phyloP scores from a whole-genome alignment of 2,329 filamentous ascomycete species.

The Talaromyces sp. region DNA sequence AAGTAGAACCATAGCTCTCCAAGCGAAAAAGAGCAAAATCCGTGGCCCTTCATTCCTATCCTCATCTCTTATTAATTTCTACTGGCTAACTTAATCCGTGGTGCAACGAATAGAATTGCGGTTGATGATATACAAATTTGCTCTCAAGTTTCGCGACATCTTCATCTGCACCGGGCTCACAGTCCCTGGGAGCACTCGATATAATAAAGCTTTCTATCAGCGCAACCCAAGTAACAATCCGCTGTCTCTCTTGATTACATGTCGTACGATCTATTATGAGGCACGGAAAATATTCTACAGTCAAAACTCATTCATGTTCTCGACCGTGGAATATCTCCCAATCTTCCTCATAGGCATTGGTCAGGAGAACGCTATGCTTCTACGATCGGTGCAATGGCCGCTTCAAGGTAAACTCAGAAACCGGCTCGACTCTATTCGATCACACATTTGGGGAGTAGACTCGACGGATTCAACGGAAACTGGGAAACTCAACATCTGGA shows the following conservation, averaged over 20 bases:
- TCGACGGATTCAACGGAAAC: neutral
- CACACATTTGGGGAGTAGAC: neutral
- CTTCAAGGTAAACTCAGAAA: neutral
- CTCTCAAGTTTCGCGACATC: neutral
- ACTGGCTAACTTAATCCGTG: neutral
- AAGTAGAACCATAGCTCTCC: neutral
- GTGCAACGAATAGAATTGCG: neutral
- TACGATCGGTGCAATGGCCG: neutral
- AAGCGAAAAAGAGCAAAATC: no score
- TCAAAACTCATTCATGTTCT: slow-evolving; percentile 1
- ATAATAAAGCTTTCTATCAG: neutral
- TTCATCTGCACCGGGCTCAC: neutral
- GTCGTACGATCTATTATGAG: slow-evolving; percentile 10
- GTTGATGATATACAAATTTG: neutral
- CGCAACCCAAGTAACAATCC: neutral
- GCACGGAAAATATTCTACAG: slow-evolving; percentile 7
- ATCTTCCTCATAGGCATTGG: slow-evolving; percentile 9
- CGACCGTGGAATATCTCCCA: neutral
- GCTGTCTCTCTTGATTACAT: slow-evolving; percentile 3
- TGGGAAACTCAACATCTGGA: neutral
- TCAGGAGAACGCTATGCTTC: neutral
- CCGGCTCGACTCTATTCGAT: neutral
- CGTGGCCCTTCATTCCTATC: no score
- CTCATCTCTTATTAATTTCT: no score
- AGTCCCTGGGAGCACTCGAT: neutral